These are phyloP conservation scores for Eucalyptus cloeziana DNA, from an alignment of 345 rosid species.

Conservation along the genomic window DNA sequence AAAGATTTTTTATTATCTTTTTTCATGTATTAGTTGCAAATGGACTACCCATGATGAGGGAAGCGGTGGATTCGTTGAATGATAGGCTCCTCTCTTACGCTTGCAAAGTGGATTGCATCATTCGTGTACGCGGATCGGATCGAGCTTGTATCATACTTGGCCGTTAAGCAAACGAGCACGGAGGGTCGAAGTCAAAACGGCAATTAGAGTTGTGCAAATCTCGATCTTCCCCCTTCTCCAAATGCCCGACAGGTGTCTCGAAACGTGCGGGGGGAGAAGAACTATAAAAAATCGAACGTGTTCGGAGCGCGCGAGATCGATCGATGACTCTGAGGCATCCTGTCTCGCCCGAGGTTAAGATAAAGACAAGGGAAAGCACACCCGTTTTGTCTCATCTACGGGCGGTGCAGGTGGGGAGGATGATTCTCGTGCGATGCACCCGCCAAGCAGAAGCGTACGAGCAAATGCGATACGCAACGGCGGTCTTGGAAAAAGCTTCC, in stretches of 20 bases:
- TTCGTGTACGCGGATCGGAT: neutral
- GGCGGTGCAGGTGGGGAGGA: neutral
- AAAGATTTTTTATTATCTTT: neutral
- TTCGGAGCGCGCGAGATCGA: neutral
- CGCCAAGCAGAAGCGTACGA: neutral
- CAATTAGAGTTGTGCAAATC: neutral
- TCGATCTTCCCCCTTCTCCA: neutral
- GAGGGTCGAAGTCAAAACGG: neutral
- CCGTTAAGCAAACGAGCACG: neutral
- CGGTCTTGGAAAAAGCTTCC: neutral
- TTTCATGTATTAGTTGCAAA: neutral
- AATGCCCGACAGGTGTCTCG: neutral
- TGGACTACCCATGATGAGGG: neutral
- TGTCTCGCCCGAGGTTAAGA: neutral
- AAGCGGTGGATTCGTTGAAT: neutral
- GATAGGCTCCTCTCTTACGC: neutral
- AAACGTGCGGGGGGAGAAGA: neutral
- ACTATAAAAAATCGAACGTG: neutral
- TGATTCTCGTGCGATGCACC: neutral
- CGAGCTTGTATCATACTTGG: neutral
- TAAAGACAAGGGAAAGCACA: accelerated
- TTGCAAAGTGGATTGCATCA: neutral
- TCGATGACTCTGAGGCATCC: neutral
- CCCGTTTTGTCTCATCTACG: neutral
- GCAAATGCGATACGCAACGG: neutral